These are phyloP conservation scores for Hyaloperonospora brassicae DNA, from an alignment of 352 stramenopile species.

Conservation along the genomic window DNA sequence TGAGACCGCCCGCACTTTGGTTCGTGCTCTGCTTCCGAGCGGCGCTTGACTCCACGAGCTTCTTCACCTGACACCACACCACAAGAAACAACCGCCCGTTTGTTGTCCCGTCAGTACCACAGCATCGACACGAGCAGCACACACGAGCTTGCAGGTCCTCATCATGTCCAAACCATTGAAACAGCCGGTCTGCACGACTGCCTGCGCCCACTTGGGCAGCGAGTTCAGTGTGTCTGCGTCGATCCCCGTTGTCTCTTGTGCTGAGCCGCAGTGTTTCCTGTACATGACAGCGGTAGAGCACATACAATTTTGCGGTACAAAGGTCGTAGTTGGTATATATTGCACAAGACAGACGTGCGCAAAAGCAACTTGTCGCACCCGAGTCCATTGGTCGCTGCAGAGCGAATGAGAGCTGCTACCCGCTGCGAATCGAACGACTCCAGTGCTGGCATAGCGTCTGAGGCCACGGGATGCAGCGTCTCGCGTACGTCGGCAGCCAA, in stretches of 20 bases:
- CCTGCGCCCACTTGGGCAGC: conserved; percentile 50
- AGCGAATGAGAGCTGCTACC: conserved; percentile 34
- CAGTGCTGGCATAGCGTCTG: conserved; percentile 2
- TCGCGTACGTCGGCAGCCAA: conserved; percentile 19
- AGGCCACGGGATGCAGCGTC: conserved; percentile 17
- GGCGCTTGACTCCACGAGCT: conserved; percentile 11
- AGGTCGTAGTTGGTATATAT: not conserved
- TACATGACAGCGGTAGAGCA: not conserved
- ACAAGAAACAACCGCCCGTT: conserved; percentile 2
- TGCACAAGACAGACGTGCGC: not conserved
- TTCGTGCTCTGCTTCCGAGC: conserved; percentile 11
- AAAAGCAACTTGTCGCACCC: conserved; percentile 22
- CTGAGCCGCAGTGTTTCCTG: conserved; percentile 5
- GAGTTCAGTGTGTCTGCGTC: conserved; percentile 29
- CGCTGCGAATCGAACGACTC: conserved; percentile 30
- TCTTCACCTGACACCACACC: conserved; percentile 6
- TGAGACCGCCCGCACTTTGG: not conserved
- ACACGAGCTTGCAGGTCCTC: not conserved
- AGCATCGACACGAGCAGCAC: not conserved
- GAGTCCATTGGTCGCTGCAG: conserved; percentile 25
- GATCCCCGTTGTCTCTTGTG: conserved; percentile 23
- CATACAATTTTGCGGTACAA: not conserved
- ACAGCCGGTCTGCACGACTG: conserved; percentile 43
- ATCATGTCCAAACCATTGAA: conserved; percentile 30
- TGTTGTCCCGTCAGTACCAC: not conserved